Evolutionary conservation across 257 asterid species (phyloP), one percentile per base, ranked within the genome.

Genomic region (Euphrasia confusa): DNA sequence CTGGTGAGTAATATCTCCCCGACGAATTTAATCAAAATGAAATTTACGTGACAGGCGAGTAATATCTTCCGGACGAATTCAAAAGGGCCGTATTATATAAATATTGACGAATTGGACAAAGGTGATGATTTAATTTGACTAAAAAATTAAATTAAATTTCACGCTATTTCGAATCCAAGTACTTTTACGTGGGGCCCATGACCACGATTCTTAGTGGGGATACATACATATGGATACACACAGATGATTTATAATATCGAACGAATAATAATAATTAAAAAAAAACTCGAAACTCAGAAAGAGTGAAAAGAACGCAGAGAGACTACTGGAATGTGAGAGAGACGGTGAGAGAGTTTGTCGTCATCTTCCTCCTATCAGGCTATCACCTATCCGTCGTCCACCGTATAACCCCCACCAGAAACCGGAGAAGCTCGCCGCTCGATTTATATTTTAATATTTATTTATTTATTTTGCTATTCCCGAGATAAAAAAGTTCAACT

Each of bases 301-400:
- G 11, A 57, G 27, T 44, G 66, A 63, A 71, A 71, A 54, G 52
- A 60, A 63, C 69, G 62, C 54, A 35, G 24, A 68, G 55, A 60
- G 72, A 72, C 72, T 69, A 57, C 59, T 59, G 71, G 53, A 62
- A 57, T 63, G 71, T 28, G 47, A 50, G 66, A 61, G 65, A 74
- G 72, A 65, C 60, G 54, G 63, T 39, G 72, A 75, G 77, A 66
- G 75, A 61, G 81, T 2, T 13, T 45, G 69, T 79, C 73, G 86
- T 77, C 83, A 53, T 75, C 72, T 75, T 54, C 40, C 62, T 45
- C 77, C 71, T 37, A 70, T n/a, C n/a, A n/a, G n/a, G n/a, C n/a
- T n/a, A n/a, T 80, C 86, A 65, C 77, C 64, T 72, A 70, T 80
- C 86, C 68, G 50, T 68, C 10, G 79, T 75, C 83, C 74, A 68